Conservation (phyloP, 2,329 filamentous ascomycete species). For the Pyrenophora graminea region DNA sequence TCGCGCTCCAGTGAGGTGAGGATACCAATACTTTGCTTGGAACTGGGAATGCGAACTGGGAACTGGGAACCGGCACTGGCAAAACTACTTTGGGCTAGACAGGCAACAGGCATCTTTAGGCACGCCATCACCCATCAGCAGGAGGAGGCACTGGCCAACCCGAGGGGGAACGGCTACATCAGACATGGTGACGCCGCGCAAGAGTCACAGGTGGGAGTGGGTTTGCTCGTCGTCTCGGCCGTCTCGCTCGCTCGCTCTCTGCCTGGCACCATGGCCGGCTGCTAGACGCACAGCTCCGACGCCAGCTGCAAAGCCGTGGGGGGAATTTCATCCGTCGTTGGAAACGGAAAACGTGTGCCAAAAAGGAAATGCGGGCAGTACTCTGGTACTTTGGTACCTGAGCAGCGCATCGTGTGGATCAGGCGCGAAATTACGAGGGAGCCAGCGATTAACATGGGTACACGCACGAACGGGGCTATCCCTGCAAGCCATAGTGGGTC, state of each 20-base stretch:
- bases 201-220: not conserved
- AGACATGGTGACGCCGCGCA: not conserved
- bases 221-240: not conserved
- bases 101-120: slow-evolving; percentile 1
- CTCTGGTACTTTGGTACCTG: slow-evolving; percentile 3
- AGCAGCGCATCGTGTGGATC: slow-evolving; percentile 11
- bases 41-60: slow-evolving; percentile 3
- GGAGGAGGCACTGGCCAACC: slow-evolving; percentile 14
- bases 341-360: not conserved
- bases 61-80: slow-evolving; percentile 4
- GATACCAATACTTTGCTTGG: not conserved
- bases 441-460: slow-evolving; percentile 12
- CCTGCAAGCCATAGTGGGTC: slow-evolving; percentile 5
- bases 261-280: not conserved
- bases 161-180: slow-evolving; percentile 5
- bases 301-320: too few relatives aligned
- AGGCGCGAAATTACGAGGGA: slow-evolving; percentile 19
- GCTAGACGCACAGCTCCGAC: too few relatives aligned
- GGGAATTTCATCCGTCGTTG: too few relatives aligned
- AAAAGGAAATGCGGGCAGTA: not conserved
- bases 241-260: too few relatives aligned
- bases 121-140: not conserved
- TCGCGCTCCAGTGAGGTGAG: slow-evolving; percentile 18
- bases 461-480: slow-evolving; percentile 11
- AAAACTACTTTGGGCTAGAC: slow-evolving; percentile 7